Evolutionary conservation across 2,329 filamentous ascomycete genomes (phyloP).

Genomic region (Fusarium albidum): DNA sequence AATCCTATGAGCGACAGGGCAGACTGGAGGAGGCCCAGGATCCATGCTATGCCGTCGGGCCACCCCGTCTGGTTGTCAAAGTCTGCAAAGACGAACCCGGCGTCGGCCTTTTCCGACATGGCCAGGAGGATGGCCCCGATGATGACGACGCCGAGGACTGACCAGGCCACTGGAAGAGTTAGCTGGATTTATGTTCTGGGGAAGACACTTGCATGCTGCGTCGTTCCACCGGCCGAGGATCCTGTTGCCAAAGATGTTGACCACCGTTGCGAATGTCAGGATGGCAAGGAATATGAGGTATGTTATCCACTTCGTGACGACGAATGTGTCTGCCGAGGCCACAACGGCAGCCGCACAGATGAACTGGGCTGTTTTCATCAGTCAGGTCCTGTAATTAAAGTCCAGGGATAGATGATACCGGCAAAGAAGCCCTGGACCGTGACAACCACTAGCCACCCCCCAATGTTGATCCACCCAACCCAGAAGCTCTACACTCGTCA

Average conservation of each 20-base stretch:
- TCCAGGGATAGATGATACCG: constrained; percentile 33
- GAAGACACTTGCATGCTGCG: constrained; percentile 45
- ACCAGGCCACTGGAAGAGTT: constrained; percentile 46
- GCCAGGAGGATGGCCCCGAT: constrained; percentile 52
- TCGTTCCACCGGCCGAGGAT: constrained; percentile 53
- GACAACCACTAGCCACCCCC: constrained; percentile 53
- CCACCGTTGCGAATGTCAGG: constrained; percentile 25
- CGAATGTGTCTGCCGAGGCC: constrained; percentile 48
- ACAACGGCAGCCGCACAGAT: constrained; percentile 51
- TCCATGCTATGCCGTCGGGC: constrained; percentile 55
- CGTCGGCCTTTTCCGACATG: constrained; percentile 49
- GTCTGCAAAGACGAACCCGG: constrained; percentile 52
- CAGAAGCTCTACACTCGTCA: constrained; percentile 48
- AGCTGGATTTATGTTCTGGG: not conserved
- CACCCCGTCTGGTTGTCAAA: constrained; percentile 55
- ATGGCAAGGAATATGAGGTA: constrained; percentile 51
- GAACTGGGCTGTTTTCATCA: constrained; percentile 46
- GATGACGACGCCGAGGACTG: constrained; percentile 49
- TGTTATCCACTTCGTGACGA: constrained; percentile 48
- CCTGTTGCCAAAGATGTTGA: constrained; percentile 52
- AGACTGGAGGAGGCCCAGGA: constrained; percentile 54
- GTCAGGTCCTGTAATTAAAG: no score
- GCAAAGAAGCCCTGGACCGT: constrained; percentile 53
- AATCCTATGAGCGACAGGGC: constrained; percentile 49
- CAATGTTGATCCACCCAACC: constrained; percentile 55